Percentiles rank a stretch among this genome's conserved stretches.
Evolutionary conservation across 306 rosid genomes (phyloP).

Genomic region (Rubus idaeus): DNA sequence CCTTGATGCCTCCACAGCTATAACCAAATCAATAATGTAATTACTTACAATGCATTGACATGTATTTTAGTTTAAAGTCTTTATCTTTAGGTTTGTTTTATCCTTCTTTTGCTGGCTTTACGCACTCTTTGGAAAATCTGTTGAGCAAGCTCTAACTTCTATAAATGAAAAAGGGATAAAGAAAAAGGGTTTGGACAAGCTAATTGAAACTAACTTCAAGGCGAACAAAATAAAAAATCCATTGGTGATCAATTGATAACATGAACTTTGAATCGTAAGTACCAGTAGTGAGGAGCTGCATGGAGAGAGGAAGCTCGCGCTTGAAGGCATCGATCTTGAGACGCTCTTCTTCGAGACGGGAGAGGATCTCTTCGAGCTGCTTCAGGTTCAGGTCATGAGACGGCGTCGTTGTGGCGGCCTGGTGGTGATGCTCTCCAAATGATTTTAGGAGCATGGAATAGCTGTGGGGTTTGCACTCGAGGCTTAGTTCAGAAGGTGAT

Average conservation of each 20-base stretch:
- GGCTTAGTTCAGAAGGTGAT: slow-evolving; percentile 76
- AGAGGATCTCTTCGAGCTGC: slow-evolving; percentile 82
- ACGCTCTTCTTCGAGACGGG: slow-evolving; percentile 86
- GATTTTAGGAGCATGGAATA: slow-evolving; percentile 82
- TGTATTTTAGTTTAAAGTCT: neutral
- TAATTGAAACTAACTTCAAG: slow-evolving; percentile 1
- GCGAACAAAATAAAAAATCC: neutral
- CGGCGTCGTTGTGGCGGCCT: slow-evolving; percentile 10
- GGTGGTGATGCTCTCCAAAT: slow-evolving; percentile 49
- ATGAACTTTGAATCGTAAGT: neutral
- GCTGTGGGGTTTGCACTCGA: slow-evolving; percentile 81
- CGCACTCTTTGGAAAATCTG: slow-evolving; percentile 17
- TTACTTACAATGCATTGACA: neutral
- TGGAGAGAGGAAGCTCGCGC: slow-evolving; percentile 99
- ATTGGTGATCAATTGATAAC: neutral
- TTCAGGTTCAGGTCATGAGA: slow-evolving; percentile 22
- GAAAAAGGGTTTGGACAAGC: slow-evolving; percentile 25
- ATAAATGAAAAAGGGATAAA: slow-evolving; percentile 34
- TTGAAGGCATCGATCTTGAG: slow-evolving; percentile 97
- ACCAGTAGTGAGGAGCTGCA: slow-evolving; percentile 98
- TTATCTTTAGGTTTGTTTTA: neutral
- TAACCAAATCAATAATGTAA: neutral
- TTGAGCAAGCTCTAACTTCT: slow-evolving; percentile 27
- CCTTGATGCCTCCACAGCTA: slow-evolving; percentile 86
- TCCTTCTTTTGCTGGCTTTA: slow-evolving; percentile 10